phyloP scores from a whole-genome alignment of 768 basidiomycete genomes.

The Russula sp. region DNA sequence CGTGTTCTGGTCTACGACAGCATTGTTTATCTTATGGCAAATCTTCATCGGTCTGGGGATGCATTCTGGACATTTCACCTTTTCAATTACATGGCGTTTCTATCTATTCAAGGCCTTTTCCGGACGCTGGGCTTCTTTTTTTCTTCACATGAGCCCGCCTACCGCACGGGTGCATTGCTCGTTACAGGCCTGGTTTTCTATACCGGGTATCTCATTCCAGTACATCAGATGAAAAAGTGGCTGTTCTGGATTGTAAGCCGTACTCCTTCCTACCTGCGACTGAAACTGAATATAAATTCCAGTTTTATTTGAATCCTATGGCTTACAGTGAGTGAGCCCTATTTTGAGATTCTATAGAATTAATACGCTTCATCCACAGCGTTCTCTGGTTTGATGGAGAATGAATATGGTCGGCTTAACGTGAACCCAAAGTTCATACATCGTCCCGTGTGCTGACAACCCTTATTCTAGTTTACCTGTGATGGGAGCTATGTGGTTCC shows the following conservation, averaged over 20 bases:
- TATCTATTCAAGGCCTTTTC: conserved; percentile 83
- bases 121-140: conserved; percentile 56
- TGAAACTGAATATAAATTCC: neutral
- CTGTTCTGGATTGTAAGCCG: conserved; percentile 73
- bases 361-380: conserved; percentile 30
- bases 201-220: conserved; percentile 62
- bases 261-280: neutral
- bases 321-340: conserved; percentile 44
- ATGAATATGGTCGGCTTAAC: conserved; percentile 70
- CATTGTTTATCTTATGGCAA: conserved; percentile 62
- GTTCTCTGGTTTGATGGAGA: conserved; percentile 75
- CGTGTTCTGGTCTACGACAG: conserved; percentile 56
- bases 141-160: conserved; percentile 46
- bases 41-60: conserved; percentile 35
- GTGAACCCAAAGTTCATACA: conserved; percentile 31
- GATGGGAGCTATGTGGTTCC: conserved; percentile 61
- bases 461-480: conserved; percentile 43
- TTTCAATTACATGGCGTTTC: conserved; percentile 54
- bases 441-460: conserved; percentile 10
- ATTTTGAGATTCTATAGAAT: neutral
- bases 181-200: conserved; percentile 72
- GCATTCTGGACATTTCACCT: conserved; percentile 57
- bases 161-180: conserved; percentile 56
- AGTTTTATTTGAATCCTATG: conserved; percentile 78
- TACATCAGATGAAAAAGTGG: conserved; percentile 68